A percentile compares a stretch with the other conserved stretches of the same genome.
These are phyloP conservation scores for Aspergillus sp. DNA, from an alignment of 2,329 filamentous ascomycete species.

Conservation along the genomic window DNA sequence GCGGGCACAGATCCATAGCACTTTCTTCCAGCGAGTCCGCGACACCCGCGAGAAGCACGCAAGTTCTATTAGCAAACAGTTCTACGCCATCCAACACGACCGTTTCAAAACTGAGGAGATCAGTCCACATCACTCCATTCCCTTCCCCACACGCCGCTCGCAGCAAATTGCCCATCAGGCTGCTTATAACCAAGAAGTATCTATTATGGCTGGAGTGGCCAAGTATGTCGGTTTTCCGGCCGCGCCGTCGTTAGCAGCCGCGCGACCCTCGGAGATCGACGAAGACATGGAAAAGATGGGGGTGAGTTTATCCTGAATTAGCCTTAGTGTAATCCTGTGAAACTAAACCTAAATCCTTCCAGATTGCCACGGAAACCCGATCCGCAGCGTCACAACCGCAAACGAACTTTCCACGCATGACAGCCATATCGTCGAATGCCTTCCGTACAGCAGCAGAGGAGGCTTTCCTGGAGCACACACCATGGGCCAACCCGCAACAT, in stretches of 20 bases:
- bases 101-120: conserved; percentile 71
- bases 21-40: conserved; percentile 81
- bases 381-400: conserved; percentile 14
- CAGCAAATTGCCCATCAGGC: conserved; percentile 78
- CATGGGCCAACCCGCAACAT: conserved; percentile 87
- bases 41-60: conserved; percentile 75
- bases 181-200: conserved; percentile 92
- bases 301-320: conserved; percentile 48
- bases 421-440: conserved; percentile 27
- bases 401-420: conserved; percentile 20
- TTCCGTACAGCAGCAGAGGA: conserved; percentile 60
- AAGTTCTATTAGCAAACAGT: conserved; percentile 75
- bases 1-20: conserved; percentile 76
- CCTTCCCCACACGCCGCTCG: conserved; percentile 68
- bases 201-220: conserved; percentile 78
- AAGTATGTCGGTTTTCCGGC: conserved; percentile 96
- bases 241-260: conserved; percentile 73
- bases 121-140: conserved; percentile 72
- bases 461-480: conserved; percentile 80
- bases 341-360: neutral
- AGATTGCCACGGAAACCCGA: conserved; percentile 27
- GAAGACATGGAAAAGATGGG: conserved; percentile 85
- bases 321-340: too few species aligned
- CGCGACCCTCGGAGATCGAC: conserved; percentile 66
- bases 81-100: conserved; percentile 88